These are phyloP conservation scores for Lachnellula willkommii DNA, from an alignment of 2,329 filamentous ascomycete species.

Conservation along the genomic window DNA sequence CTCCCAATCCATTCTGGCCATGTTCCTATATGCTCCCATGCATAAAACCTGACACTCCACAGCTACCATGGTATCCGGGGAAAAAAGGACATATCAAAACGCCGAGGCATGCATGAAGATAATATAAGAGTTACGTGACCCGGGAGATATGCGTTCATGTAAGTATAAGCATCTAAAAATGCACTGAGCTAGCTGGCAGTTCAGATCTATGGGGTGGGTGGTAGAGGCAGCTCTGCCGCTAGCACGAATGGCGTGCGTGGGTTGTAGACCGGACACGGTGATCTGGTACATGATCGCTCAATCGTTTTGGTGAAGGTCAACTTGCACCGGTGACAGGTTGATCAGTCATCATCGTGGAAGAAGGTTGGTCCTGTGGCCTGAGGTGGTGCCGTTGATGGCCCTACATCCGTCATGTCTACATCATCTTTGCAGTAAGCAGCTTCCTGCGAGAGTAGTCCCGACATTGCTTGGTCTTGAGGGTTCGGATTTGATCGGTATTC, in stretches of 20 bases:
- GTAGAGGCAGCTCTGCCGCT: too few species aligned
- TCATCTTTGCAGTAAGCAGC: conserved; percentile 20
- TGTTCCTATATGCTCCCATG: too few species aligned
- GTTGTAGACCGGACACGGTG: too few species aligned
- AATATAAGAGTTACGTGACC: neutral
- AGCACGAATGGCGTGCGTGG: too few species aligned
- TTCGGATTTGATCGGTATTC: conserved; percentile 23
- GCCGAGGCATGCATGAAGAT: neutral
- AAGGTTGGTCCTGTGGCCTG: conserved; percentile 26
- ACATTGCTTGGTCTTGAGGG: conserved; percentile 26
- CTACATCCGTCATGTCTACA: conserved; percentile 28
- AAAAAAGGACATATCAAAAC: neutral
- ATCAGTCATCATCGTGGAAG: conserved; percentile 29
- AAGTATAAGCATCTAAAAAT: too few species aligned
- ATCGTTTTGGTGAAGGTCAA: neutral
- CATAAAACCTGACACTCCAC: neutral
- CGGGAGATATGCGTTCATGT: neutral
- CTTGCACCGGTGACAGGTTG: neutral
- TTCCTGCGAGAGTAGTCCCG: conserved; percentile 16
- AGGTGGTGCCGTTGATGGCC: conserved; percentile 27
- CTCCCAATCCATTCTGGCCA: too few species aligned
- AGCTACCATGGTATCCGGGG: neutral
- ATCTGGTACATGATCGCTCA: neutral
- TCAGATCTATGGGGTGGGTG: too few species aligned
- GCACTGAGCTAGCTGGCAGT: too few species aligned